A percentile compares a stretch with the other conserved stretches of the same genome.
These are phyloP conservation scores for Lichtheimia hyalospora DNA, from an alignment of 371 early-diverging fungal species.

Conservation along the genomic window DNA sequence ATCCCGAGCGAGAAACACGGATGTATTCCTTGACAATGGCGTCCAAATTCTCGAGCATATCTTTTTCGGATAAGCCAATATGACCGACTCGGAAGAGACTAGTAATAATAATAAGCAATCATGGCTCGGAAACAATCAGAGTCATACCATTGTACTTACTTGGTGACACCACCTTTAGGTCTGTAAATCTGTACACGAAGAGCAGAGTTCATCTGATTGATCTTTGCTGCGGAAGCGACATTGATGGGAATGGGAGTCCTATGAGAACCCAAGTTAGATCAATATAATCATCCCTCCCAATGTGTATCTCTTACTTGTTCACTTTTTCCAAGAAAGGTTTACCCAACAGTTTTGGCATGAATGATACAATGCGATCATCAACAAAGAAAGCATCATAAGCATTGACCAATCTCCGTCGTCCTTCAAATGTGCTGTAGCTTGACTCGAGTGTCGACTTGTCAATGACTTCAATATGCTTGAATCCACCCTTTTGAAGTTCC, in stretches of 20 bases:
- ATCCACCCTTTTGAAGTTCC: not conserved
- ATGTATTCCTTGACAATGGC: not conserved
- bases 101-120: not conserved
- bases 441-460: not conserved
- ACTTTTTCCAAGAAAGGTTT: not conserved
- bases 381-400: not conserved
- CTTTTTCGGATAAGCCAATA: not conserved
- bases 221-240: not conserved
- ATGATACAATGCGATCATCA: not conserved
- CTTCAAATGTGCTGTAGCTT: not conserved
- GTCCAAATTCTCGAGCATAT: not conserved
- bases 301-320: not conserved
- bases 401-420: not conserved
- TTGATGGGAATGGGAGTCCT: not conserved
- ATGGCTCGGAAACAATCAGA: no score
- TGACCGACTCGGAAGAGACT: not conserved
- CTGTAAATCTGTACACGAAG: not conserved
- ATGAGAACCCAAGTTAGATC: not conserved
- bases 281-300: no score
- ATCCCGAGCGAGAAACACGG: not conserved
- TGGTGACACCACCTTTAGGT: no score
- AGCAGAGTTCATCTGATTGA: not conserved
- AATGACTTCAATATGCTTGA: not conserved
- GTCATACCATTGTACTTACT: no score
- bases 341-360: not conserved